Base-by-base conservation (phyloP, 2,329 filamentous ascomycete species). In the Phyllosticta capitalensis region DNA sequence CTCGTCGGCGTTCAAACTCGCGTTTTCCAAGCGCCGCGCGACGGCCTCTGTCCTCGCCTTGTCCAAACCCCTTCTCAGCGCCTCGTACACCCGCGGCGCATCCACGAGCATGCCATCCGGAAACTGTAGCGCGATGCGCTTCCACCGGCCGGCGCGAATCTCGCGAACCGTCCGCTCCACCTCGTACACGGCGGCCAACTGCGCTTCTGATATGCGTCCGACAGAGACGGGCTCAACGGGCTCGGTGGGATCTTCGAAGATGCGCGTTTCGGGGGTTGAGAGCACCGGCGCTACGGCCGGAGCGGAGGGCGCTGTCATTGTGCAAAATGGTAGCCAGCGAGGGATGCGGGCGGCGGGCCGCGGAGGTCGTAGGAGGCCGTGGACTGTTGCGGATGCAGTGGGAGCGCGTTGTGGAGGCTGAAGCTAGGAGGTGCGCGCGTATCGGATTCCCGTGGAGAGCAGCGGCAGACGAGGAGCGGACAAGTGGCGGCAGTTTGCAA, bases 21-120 rank as follows among this genome's bases (percentile, higher is more conserved):
- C 51, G 10, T 53, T 52, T 2, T 61, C 45, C 48, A 55, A n/a
- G 54, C 28, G 14, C 55, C 17, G 38, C 50, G 6, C 54, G 14
- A 19, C 54, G 9, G 21, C 21, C 49, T 10, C 10, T 57, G 9
- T 48, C 53, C 54, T 38, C 50, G 50, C 58, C 50, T 20, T 22
- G 6, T 21, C 50, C 52, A 87, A 68, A 0, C 79, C 81, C 52
- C 76, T 74, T 59, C 77, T 78, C 63, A 95, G 74, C 0, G 84
- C 76, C 58, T 86, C 84, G 60, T 87, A 90, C 0, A 96, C 89
- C 60, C 87, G 81, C 5, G 90, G 87, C 9, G 89, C 90, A 78
- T 99, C 91, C 0, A 83, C 79, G 0, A 99, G 81, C 90, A 97
- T 95, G 26, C 87, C 81, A 74, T 99, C 94, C 0, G 94, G 92